Evolutionary conservation across 371 early-diverging fungal genomes (phyloP), one percentile per base, ranked within the genome.

Genomic region (Rhizopus microsporus): DNA sequence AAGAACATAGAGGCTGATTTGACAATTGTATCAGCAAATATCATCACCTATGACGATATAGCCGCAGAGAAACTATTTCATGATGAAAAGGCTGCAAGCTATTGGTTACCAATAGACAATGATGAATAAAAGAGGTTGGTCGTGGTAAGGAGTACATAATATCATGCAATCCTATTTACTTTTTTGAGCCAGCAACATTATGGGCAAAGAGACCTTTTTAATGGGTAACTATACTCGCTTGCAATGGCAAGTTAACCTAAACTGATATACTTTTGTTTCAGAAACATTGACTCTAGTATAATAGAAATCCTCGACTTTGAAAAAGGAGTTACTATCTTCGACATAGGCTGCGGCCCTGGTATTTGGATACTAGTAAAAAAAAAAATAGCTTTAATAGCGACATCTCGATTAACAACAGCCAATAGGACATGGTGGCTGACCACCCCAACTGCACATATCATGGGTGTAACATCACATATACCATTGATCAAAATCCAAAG

Each of bases 271-370:
- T 15, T 43, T 15, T 15, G 6, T 43, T 43, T 43, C 5, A 43
- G 43, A 16, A 43, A 16, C 13, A 0, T 43, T 5, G n/a, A n/a
- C 6, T n/a, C 9, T n/a, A 43, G 43, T 43, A 15, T 43, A n/a
- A 43, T 5, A 6, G 13, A 43, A 6, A 16, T 10, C 15, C 5
- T 43, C n/a, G 43, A 43, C 16, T 42, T 57, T 46, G 32, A 55
- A 50, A n/a, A 58, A 13, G 60, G 45, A 23, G 51, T 52, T 7
- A 49, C 68, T 31, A 65, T 79, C 1, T 60, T 80, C 4, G 81
- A 78, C 55, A 69, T 81, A n/a, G 81, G 81, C 13, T 81, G 78
- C 56, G 81, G 77, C 3, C 76, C 77, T 13, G 84, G 84, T 7
- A 74, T 78, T 9, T 83, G 84, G 84, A 67, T 78, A 29, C 62